Conservation (phyloP, 176 grass and related monocot species). For the Triticum turgidum region DNA sequence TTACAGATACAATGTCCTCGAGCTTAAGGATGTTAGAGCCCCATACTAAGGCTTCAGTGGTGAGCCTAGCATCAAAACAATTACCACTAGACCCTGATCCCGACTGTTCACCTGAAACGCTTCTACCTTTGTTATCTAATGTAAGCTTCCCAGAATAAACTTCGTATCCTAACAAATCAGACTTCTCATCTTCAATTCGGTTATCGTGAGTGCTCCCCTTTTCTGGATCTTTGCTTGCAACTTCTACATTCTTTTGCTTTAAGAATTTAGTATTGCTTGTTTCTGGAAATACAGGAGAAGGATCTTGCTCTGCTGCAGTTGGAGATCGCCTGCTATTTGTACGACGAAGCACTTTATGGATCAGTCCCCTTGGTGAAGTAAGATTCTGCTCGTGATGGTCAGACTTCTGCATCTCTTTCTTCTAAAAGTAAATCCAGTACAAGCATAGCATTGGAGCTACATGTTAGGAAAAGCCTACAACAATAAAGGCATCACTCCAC, state of each 20-base stretch:
- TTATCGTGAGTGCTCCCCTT: slow-evolving; percentile 59
- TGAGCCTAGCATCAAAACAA: slow-evolving; percentile 80
- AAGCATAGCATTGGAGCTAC: slow-evolving; percentile 33
- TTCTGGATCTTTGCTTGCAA: slow-evolving; percentile 40
- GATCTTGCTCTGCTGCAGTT: slow-evolving; percentile 58
- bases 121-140: slow-evolving; percentile 70
- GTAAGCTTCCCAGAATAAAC: slow-evolving; percentile 88
- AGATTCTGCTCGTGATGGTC: slow-evolving; percentile 66
- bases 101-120: slow-evolving; percentile 50
- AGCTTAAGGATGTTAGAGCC: slow-evolving; percentile 76
- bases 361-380: slow-evolving; percentile 68
- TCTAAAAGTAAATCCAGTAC: slow-evolving; percentile 36
- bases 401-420: slow-evolving; percentile 74
- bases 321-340: slow-evolving; percentile 68
- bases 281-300: slow-evolving; percentile 80
- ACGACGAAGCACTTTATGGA: slow-evolving; percentile 68
- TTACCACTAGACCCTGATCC: slow-evolving; percentile 48
- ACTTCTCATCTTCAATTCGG: slow-evolving; percentile 91
- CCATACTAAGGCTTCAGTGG: slow-evolving; percentile 87
- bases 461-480: slow-evolving; percentile 26
- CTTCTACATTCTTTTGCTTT: slow-evolving; percentile 53
- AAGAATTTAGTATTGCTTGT: slow-evolving; percentile 64
- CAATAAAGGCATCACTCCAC: slow-evolving; percentile 11
- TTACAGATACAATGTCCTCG: slow-evolving; percentile 94
- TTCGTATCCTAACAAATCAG: slow-evolving; percentile 84